Base-by-base conservation (phyloP, 345 rosid genomes). In the Toxicodendron radicans region DNA sequence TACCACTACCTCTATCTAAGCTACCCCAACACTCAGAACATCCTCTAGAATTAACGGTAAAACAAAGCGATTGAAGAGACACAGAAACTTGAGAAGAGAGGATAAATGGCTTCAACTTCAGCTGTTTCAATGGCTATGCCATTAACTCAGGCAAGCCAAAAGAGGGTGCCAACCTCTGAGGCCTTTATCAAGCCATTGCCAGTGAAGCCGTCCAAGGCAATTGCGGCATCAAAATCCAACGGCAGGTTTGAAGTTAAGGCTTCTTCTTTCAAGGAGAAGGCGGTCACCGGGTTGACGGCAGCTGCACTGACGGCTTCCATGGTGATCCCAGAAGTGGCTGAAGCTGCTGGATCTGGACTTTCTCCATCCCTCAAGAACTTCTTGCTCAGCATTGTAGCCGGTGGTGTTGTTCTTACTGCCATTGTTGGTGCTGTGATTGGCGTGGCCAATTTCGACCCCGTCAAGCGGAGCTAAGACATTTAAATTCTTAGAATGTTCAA, bases 41-140 rank as follows among this genome's bases (percentile, higher is more conserved):
- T 0, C 75, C 51, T 65, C 70, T 16, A 56, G 48, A 49, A n/a
- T 73, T 73, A 35, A 24, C 62, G 54, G 65, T 33, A 9, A 69
- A 66, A 61, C 3, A 32, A 12, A 56, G 48, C 57, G 53, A 57
- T 45, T 48, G 66, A 45, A 17, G 30, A 68, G 67, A 57, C 65
- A 48, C 54, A 71, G 1, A 33, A 38, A 5, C 7, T 35, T 68
- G 63, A 33, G 32, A 48, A 52, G 8, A 16, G 70, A 51, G 45
- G n/a, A 38, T 3, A 76, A 76, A 90, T 91, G 94, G 94, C 94
- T 75, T 90, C 94, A 35, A 86, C 96, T 57, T 87, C 96, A 45
- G 90, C 88, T 21, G 83, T 88, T 73, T 86, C 97, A 70, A 78
- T 92, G 96, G 86, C 89, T 43, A 74, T 79, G 75, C 91, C 96